Conservation (phyloP, 2,329 filamentous ascomycete species). For the Decorospora gaudefroyi region DNA sequence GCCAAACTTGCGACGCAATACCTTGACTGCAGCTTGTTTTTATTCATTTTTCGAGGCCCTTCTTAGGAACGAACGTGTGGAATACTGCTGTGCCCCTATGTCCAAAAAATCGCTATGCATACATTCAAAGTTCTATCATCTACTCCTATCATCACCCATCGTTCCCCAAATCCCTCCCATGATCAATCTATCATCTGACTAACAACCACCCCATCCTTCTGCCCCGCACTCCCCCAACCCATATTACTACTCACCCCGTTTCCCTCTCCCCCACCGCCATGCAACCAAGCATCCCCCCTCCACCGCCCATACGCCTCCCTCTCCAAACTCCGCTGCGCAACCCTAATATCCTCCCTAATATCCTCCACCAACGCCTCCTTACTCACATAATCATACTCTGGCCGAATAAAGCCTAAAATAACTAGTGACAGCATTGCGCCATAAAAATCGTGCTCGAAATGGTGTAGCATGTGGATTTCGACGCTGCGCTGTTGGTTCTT, state of each 20-base stretch:
- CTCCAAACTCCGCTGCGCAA: slow-evolving; percentile 73
- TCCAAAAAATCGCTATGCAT: slow-evolving; percentile 1
- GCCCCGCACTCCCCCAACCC: slow-evolving; percentile 7
- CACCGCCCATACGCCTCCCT: slow-evolving; percentile 63
- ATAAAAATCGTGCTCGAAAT: slow-evolving; percentile 83
- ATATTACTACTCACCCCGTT: slow-evolving; percentile 21
- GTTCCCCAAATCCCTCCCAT: not conserved
- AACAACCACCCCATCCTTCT: slow-evolving; percentile 13
- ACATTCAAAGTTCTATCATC: not conserved
- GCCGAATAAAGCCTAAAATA: slow-evolving; percentile 84
- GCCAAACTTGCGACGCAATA: no score
- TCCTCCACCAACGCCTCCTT: slow-evolving; percentile 84
- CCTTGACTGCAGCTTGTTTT: no score
- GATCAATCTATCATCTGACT: slow-evolving; percentile 23
- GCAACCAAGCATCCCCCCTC: slow-evolving; percentile 54
- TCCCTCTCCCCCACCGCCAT: slow-evolving; percentile 5
- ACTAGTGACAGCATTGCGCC: slow-evolving; percentile 75
- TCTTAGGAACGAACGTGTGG: no score
- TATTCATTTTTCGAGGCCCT: no score
- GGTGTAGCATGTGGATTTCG: slow-evolving; percentile 85
- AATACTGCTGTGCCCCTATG: no score
- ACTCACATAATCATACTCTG: slow-evolving; percentile 85
- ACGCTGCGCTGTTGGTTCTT: slow-evolving; percentile 85
- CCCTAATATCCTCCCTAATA: slow-evolving; percentile 85
- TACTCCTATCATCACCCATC: not conserved